These are phyloP conservation scores for Zymoseptoria pseudotritici DNA, from an alignment of 2,329 filamentous ascomycete species.

Conservation along the genomic window DNA sequence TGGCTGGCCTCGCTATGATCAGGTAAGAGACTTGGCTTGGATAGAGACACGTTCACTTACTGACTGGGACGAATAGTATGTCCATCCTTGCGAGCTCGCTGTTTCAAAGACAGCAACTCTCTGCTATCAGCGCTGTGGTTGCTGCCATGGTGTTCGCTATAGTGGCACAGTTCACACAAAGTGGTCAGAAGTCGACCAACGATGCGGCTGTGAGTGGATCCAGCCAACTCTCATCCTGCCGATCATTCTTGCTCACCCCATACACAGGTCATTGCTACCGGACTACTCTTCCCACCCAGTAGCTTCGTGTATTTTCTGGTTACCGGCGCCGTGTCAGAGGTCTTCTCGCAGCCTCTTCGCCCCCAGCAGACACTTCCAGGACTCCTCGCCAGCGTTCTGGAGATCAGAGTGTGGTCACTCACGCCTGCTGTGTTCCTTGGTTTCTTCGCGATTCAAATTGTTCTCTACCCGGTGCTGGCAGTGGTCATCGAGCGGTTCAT, in stretches of 20 bases:
- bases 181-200: conserved; percentile 46
- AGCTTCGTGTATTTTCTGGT: conserved; percentile 77
- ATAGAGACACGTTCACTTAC: too few relatives aligned
- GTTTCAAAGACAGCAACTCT: conserved; percentile 78
- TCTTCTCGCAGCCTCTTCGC: conserved; percentile 13
- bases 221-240: neutral
- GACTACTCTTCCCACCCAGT: conserved; percentile 73
- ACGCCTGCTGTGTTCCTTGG: conserved; percentile 54
- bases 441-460: conserved; percentile 66
- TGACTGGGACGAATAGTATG: conserved; percentile 37
- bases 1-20: conserved; percentile 64
- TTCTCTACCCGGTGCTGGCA: conserved; percentile 67
- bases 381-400: conserved; percentile 2
- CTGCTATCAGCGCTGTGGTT: conserved; percentile 69
- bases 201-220: conserved; percentile 40
- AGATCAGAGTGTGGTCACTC: conserved; percentile 9
- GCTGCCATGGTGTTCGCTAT: conserved; percentile 67
- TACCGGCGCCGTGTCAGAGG: conserved; percentile 24
- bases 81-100: conserved; percentile 76
- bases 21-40: conserved; percentile 39
- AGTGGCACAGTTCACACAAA: conserved; percentile 57
- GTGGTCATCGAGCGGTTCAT: conserved; percentile 63
- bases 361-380: neutral
- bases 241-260: too few relatives aligned
- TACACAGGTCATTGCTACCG: conserved; percentile 54